Evolutionary conservation across 2,329 filamentous ascomycete genomes (phyloP).

Genomic region (Keithomyces neogunnii): DNA sequence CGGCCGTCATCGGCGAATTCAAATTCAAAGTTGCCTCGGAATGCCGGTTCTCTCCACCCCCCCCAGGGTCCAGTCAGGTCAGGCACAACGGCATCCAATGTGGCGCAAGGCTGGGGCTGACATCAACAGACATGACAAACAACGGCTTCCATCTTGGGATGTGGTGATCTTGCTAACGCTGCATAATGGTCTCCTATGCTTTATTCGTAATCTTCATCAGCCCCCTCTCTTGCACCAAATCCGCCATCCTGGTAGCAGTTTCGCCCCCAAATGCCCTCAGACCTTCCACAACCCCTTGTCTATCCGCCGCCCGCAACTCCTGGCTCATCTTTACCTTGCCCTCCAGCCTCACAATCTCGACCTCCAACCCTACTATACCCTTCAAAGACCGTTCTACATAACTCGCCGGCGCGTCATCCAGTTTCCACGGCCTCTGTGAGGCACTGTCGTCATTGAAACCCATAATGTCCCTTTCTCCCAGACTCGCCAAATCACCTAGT

Average conservation of each 20-base stretch:
- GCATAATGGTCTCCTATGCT: not conserved
- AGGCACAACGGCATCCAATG: too few relatives aligned
- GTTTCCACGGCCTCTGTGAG: constrained; percentile 37
- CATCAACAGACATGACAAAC: too few relatives aligned
- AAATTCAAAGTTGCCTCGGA: not conserved
- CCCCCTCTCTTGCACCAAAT: constrained; percentile 21
- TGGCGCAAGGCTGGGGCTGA: too few relatives aligned
- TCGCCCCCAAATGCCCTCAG: constrained; percentile 32
- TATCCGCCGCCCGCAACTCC: constrained; percentile 43
- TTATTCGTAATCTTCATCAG: constrained; percentile 14
- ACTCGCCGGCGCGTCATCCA: constrained; percentile 44
- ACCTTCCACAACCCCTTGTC: constrained; percentile 47
- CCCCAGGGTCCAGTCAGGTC: too few relatives aligned
- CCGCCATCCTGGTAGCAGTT: constrained; percentile 19
- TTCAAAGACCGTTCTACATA: constrained; percentile 48
- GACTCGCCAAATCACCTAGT: constrained; percentile 40
- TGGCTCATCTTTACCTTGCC: constrained; percentile 63
- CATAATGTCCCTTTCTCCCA: constrained; percentile 48
- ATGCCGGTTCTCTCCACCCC: too few relatives aligned
- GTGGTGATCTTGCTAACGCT: not conserved
- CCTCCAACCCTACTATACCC: constrained; percentile 52
- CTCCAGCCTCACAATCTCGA: constrained; percentile 42
- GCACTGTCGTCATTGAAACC: constrained; percentile 32
- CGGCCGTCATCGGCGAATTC: not conserved
- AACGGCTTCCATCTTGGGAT: too few relatives aligned